Base-by-base conservation (phyloP, 352 stramenopile genomes). In the Phytophthora foliorum region DNA sequence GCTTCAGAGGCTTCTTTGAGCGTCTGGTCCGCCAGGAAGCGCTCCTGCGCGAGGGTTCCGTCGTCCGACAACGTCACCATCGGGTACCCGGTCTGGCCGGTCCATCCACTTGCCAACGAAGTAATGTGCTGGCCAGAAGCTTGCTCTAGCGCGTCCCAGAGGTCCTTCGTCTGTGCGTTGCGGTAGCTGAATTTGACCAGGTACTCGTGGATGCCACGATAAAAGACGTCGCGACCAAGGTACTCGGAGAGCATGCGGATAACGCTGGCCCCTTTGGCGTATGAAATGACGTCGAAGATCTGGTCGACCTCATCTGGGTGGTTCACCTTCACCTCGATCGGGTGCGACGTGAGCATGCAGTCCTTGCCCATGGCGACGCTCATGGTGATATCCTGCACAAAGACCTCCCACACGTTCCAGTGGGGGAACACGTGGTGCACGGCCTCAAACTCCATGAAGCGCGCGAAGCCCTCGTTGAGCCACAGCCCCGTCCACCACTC, bases 381-480 rank as follows among this genome's bases (percentile, higher is more conserved):
- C 61, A 93, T 78, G 4, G 80, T 91, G 39, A 92, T 87, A 32
- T 90, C 78, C 57, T 93, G 80, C 24, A 97, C 93, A 71, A 99
- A 99, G 57, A 97, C 90, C 66, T 98, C 94, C 96, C 97, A 99
- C 49, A 99, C 95, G 19, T 92, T 81, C 93, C 94, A 99, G n/a
- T 98, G 78, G 0, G 97, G 96, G 80, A 98, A 99, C 24, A 99
- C 83, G 39, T 86, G 57, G 74, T 99, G 75, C 14, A 97, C 89
- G 2, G 95, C 94, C 54, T 94, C 94, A 52, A 98, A 98, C 76
- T 99, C 97, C 78, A 98, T 98, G 85, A 97, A 99, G 41, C 79
- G 92, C 3, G 98, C 98, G 72, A 99, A 99, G 21, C 97, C 97
- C 74, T 99, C 98, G 75, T 99, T 99, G 3, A 99, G 85, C 95